These are phyloP conservation scores for Solanum gracilifrons DNA, from an alignment of 257 asterid genomes.

Conservation along the genomic window DNA sequence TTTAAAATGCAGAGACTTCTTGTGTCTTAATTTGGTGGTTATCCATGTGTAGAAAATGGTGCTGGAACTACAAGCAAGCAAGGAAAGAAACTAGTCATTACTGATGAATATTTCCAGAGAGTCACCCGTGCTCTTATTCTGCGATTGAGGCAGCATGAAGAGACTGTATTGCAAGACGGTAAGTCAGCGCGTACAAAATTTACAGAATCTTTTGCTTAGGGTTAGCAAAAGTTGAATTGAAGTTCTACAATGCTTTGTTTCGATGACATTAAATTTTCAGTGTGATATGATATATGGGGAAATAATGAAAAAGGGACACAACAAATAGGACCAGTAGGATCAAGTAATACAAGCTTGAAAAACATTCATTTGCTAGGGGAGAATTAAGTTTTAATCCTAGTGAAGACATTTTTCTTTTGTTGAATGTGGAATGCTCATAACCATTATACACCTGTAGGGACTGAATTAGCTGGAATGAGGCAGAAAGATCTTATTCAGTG, in stretches of 20 bases:
- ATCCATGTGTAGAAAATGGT: slow-evolving; percentile 42
- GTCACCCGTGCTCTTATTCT: slow-evolving; percentile 80
- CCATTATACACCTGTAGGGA: slow-evolving; percentile 19
- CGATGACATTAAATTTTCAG: neutral
- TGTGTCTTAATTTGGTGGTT: neutral
- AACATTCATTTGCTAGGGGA: neutral
- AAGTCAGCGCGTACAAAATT: neutral
- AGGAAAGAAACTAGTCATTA: slow-evolving; percentile 68
- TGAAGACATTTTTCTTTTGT: neutral
- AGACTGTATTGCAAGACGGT: slow-evolving; percentile 56
- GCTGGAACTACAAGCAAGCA: slow-evolving; percentile 27
- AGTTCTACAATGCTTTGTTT: neutral
- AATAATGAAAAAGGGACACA: neutral
- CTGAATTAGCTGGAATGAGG: slow-evolving; percentile 77
- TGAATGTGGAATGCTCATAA: neutral
- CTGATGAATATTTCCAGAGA: slow-evolving; percentile 80
- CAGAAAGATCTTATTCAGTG: slow-evolving; percentile 87
- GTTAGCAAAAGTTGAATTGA: neutral
- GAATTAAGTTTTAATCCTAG: neutral
- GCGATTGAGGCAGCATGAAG: slow-evolving; percentile 84
- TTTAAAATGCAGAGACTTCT: neutral
- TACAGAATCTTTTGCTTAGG: neutral
- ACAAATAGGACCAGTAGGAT: neutral
- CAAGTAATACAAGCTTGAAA: neutral
- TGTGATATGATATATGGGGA: neutral